These are phyloP conservation scores for Globisporangium orthogonon DNA, from an alignment of 352 stramenopile genomes.

Conservation along the genomic window DNA sequence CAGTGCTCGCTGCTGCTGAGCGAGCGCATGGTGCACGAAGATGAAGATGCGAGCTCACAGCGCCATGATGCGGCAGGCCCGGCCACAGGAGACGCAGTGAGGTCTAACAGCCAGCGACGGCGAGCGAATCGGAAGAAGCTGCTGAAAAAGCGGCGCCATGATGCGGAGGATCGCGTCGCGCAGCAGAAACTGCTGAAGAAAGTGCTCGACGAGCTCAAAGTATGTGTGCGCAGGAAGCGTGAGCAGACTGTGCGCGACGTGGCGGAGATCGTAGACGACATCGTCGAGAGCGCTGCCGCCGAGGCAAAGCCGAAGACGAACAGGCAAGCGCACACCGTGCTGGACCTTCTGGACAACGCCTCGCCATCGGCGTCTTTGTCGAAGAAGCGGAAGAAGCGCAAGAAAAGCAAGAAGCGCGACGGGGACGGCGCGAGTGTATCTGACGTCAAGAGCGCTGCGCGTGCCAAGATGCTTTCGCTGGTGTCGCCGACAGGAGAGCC, in stretches of 20 bases:
- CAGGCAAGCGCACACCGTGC: constrained; percentile 1
- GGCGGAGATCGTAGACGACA: constrained; percentile 22
- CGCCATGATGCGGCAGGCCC: neutral
- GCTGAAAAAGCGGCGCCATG: constrained; percentile 51
- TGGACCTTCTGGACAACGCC: constrained; percentile 2
- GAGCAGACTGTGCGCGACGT: constrained; percentile 19
- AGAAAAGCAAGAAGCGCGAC: constrained; percentile 19
- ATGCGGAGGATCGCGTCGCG: constrained; percentile 20
- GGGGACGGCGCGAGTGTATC: too few relatives aligned
- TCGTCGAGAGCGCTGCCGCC: constrained; percentile 34
- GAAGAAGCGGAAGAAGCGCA: constrained; percentile 12
- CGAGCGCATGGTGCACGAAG: constrained; percentile 41
- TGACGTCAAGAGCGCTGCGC: constrained; percentile 3
- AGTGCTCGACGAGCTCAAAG: constrained; percentile 37
- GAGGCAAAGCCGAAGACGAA: constrained; percentile 6
- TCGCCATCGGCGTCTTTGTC: neutral
- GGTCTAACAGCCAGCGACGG: constrained; percentile 47
- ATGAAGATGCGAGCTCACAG: constrained; percentile 14
- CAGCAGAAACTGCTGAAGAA: constrained; percentile 35
- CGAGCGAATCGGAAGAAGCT: constrained; percentile 63
- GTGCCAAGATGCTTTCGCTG: neutral
- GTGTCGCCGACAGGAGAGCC: neutral
- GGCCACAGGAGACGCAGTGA: neutral
- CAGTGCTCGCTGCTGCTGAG: constrained; percentile 62
- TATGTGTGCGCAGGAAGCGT: constrained; percentile 21